phyloP scores from a whole-genome alignment of 1,284 basidiomycete species.

The Ceratobasidium sp. region DNA sequence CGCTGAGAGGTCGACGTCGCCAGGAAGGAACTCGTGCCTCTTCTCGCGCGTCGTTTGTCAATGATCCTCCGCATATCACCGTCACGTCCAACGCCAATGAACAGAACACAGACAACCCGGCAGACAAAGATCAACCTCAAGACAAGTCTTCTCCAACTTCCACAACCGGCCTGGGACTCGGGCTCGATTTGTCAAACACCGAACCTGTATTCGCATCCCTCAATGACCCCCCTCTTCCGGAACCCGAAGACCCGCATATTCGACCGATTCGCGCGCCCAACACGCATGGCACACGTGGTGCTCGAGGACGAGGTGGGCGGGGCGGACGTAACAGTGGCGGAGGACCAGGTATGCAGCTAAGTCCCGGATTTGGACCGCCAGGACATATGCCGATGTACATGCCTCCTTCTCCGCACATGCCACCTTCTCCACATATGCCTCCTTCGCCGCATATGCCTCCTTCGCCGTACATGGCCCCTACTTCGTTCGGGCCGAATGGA shows the following conservation, averaged over 20 bases:
- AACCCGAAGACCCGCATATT: slow-evolving; percentile 14
- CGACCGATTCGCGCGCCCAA: slow-evolving; percentile 28
- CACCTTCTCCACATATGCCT: slow-evolving; percentile 15
- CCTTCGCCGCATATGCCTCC: slow-evolving; percentile 31
- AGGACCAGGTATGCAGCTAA: not conserved
- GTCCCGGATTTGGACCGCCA: slow-evolving; percentile 5
- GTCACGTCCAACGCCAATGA: slow-evolving; percentile 5
- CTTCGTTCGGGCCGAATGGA: slow-evolving; percentile 15
- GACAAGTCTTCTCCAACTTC: not conserved
- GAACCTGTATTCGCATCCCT: slow-evolving; percentile 34
- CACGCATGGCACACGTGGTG: not conserved
- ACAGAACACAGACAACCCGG: not conserved
- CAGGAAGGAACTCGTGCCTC: slow-evolving; percentile 18
- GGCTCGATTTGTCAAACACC: slow-evolving; percentile 14
- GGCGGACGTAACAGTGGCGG: slow-evolving; percentile 18
- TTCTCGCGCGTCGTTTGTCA: slow-evolving; percentile 28
- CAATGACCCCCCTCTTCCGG: slow-evolving; percentile 21
- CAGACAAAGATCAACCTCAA: not conserved
- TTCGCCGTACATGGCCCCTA: slow-evolving; percentile 21
- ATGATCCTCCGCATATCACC: slow-evolving; percentile 33
- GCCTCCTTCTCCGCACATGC: slow-evolving; percentile 10
- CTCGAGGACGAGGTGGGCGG: slow-evolving; percentile 36
- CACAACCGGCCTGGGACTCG: not conserved
- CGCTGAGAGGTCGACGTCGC: slow-evolving; percentile 1
- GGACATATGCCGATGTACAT: slow-evolving; percentile 14